A percentile compares a stretch with the other conserved stretches of the same genome.
Evolutionary conservation across 371 early-diverging fungal genomes (phyloP).

Genomic region (Mortierella sp.): DNA sequence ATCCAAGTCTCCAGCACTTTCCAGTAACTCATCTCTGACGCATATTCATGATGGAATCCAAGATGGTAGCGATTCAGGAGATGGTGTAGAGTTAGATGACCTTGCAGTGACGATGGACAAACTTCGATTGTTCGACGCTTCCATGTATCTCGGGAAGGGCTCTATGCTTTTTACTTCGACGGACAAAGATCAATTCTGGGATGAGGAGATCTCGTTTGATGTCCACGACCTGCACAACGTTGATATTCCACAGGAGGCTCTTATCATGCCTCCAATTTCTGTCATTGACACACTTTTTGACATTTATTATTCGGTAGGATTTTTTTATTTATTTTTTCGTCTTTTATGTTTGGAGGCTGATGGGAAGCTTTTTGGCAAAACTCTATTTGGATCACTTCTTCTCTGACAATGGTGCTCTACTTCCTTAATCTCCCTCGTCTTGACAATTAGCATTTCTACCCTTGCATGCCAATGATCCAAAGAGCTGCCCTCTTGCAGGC

Average conservation of each 20-base stretch:
- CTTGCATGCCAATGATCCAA: slow-evolving; percentile 26
- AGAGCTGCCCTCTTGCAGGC: slow-evolving; percentile 20
- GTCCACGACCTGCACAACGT: slow-evolving; percentile 21
- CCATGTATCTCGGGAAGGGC: slow-evolving; percentile 24
- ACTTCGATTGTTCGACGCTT: slow-evolving; percentile 26
- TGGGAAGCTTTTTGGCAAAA: background rate
- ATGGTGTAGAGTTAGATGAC: background rate
- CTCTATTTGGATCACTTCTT: background rate
- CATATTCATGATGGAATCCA: background rate
- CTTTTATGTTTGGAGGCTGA: too few species aligned
- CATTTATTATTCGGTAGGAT: slow-evolving; percentile 24
- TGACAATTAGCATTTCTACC: slow-evolving; percentile 15
- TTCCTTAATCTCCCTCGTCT: background rate
- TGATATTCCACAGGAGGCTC: slow-evolving; percentile 18
- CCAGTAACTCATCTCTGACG: slow-evolving; percentile 7
- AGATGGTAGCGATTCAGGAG: slow-evolving; percentile 15
- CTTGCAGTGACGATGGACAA: slow-evolving; percentile 27
- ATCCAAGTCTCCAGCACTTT: slow-evolving; percentile 7
- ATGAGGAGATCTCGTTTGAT: slow-evolving; percentile 30
- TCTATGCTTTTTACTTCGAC: slow-evolving; percentile 23
- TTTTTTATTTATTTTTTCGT: background rate
- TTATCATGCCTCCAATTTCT: slow-evolving; percentile 12
- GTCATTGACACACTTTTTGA: slow-evolving; percentile 26
- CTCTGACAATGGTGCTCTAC: too few species aligned
- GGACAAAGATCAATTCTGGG: slow-evolving; percentile 24